Evolutionary conservation across 257 asterid species (phyloP), one percentile per base, ranked within the genome.

Genomic region (Solanum ossicruentum): DNA sequence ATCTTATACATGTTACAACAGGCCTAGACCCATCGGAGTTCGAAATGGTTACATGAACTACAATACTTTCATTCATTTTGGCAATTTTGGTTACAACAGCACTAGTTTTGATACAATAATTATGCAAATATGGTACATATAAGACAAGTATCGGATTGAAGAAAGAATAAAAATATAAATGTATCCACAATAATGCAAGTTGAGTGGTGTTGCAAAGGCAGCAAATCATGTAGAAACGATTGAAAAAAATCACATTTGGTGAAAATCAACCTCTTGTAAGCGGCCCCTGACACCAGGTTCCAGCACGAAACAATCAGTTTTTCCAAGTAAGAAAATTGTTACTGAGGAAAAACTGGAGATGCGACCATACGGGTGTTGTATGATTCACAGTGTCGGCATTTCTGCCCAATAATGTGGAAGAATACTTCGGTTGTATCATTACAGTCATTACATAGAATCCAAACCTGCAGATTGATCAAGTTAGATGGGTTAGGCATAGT

Each of bases 371-470:
- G 97, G 17, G 99, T 97, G 71, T 97, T 97, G 84, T 95, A 97
- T 10, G 99, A 97, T 81, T 88, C 88, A 70, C 98, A 97, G 83
- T 97, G 98, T 87, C 94, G 88, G 90, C 99, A 95, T 89, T 95
- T 97, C 89, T 93, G 98, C 55, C 98, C 99, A 8, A 97, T 91
- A 77, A 97, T 92, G 85, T 97, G 98, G 95, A 95, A 95, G 88
- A 88, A 92, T 8, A 95, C 98, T 86, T 97, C 98, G 5, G 98
- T 95, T 0, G 99, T 94, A 72, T 94, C 98, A 36, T 95, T 93
- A 92, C 99, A 97, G 88, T 97, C 99, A 21, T 97, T 97, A 86
- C 99, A 97, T 16, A 97, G 88, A 87, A 97, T 93, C 98, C 99
- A 97, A 51, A 93, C 97, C 99, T 94, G 93, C 69, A 78, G 80